A percentile compares a stretch with the other conserved stretches of the same genome.
Conservation (phyloP, 768 basidiomycete genomes). For the Suillus weaverae region DNA sequence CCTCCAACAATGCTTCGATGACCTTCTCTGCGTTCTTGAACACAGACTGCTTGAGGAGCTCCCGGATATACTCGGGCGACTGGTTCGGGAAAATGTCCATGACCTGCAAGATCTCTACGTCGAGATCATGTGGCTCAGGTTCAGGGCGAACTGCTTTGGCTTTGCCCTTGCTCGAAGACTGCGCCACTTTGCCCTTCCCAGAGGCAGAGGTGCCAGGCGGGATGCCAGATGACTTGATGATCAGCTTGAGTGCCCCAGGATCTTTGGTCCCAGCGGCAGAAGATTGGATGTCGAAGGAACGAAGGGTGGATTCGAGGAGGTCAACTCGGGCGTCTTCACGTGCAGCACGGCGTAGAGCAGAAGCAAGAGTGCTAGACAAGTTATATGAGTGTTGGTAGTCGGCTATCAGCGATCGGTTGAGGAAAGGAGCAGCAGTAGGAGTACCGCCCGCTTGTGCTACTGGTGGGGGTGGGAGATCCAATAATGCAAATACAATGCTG, state of each 20-base stretch:
- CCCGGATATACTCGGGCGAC: conserved; percentile 54
- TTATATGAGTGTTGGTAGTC: conserved; percentile 75
- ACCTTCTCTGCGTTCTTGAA: conserved; percentile 59
- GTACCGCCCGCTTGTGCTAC: conserved; percentile 6
- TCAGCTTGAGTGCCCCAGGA: conserved; percentile 60
- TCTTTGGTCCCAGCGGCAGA: conserved; percentile 26
- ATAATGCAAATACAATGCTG: conserved; percentile 57
- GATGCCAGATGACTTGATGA: conserved; percentile 62
- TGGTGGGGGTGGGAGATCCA: conserved; percentile 43
- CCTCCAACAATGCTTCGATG: conserved; percentile 74
- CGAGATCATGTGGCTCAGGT: conserved; percentile 39
- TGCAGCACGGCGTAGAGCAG: conserved; percentile 42
- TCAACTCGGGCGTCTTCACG: conserved; percentile 62
- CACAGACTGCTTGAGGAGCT: conserved; percentile 49
- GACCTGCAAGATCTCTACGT: conserved; percentile 64
- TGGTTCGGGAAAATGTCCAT: conserved; percentile 75
- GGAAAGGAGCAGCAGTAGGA: conserved; percentile 45
- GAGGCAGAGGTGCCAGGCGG: conserved; percentile 37
- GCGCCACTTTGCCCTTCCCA: conserved; percentile 26
- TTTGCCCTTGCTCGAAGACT: conserved; percentile 39
- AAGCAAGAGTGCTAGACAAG: conserved; percentile 50
- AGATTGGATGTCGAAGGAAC: conserved; percentile 34
- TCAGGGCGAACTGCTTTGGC: conserved; percentile 31
- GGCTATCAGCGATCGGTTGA: conserved; percentile 63
- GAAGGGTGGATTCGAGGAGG: conserved; percentile 52